phyloP scores from a whole-genome alignment of 2,329 filamentous ascomycete genomes.

The Aspergillus sojae region DNA sequence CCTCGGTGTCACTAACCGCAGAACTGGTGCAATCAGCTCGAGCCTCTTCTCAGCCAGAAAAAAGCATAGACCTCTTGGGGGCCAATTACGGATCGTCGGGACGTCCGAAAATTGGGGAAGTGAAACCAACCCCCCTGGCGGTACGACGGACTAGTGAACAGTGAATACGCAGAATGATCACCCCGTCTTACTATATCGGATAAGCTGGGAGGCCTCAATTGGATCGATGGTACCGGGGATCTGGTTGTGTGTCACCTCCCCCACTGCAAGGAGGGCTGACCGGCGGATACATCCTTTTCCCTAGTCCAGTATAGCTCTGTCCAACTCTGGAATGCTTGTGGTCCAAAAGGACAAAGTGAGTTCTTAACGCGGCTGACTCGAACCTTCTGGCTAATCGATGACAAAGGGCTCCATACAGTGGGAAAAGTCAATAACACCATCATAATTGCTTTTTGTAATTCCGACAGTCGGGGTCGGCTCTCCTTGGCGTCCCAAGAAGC shows the following conservation, averaged over 20 bases:
- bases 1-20: neutral
- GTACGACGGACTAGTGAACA: neutral
- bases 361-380: neutral
- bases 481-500: slow-evolving; percentile 7
- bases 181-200: neutral
- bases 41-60: neutral
- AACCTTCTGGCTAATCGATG: neutral
- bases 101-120: neutral
- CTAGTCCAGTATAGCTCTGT: neutral
- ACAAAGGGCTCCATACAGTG: neutral
- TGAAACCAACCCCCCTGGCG: neutral
- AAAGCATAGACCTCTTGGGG: neutral
- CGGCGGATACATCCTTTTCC: neutral
- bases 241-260: slow-evolving; percentile 19
- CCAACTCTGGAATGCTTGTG: neutral
- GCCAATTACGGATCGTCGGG: neutral
- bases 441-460: slow-evolving; percentile 11
- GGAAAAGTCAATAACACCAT: neutral
- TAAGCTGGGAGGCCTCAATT: slow-evolving; percentile 12
- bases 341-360: neutral
- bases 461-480: neutral
- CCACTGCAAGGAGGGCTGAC: slow-evolving; percentile 11
- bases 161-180: neutral
- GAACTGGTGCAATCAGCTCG: neutral
- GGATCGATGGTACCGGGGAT: slow-evolving; percentile 16